phyloP scores from a whole-genome alignment of 2,329 filamentous ascomycete genomes.

The Colletotrichum lini region DNA sequence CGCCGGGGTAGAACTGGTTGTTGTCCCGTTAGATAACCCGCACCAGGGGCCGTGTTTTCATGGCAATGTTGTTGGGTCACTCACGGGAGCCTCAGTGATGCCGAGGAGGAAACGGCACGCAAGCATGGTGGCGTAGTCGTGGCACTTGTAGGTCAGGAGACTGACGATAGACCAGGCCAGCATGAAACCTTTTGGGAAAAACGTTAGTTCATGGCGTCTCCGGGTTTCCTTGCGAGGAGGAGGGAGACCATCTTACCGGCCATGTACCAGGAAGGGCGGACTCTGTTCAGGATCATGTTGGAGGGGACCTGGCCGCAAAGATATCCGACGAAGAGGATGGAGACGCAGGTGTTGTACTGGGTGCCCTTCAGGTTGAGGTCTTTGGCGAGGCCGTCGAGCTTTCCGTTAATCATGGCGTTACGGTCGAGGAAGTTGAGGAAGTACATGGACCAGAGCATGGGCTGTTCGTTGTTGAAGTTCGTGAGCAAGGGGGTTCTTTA shows the following conservation, averaged over 20 bases:
- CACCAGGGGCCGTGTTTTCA: too few relatives aligned
- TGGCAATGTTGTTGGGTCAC: neutral
- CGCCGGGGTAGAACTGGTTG: conserved; percentile 41
- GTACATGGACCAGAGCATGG: conserved; percentile 45
- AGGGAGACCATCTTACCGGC: conserved; percentile 7
- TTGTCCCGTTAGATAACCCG: too few relatives aligned
- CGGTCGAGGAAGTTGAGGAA: conserved; percentile 48
- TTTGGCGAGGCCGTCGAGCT: conserved; percentile 47
- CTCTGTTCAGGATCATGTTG: conserved; percentile 54
- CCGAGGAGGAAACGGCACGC: conserved; percentile 42
- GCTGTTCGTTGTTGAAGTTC: conserved; percentile 3
- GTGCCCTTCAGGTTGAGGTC: conserved; percentile 48
- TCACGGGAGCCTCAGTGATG: conserved; percentile 41
- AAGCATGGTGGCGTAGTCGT: conserved; percentile 36
- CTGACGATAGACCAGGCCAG: conserved; percentile 42
- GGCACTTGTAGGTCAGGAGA: conserved; percentile 42
- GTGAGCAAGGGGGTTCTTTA: neutral
- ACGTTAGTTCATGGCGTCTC: neutral
- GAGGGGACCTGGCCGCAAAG: conserved; percentile 47
- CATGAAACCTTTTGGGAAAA: conserved; percentile 28
- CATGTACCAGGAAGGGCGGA: conserved; percentile 44
- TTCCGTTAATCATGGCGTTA: conserved; percentile 50
- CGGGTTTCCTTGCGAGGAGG: neutral
- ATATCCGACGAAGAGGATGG: conserved; percentile 42
- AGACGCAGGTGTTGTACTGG: conserved; percentile 50